These are phyloP conservation scores for Candida labiduridarum DNA, from an alignment of 1,139 yeast genomes.

Conservation along the genomic window DNA sequence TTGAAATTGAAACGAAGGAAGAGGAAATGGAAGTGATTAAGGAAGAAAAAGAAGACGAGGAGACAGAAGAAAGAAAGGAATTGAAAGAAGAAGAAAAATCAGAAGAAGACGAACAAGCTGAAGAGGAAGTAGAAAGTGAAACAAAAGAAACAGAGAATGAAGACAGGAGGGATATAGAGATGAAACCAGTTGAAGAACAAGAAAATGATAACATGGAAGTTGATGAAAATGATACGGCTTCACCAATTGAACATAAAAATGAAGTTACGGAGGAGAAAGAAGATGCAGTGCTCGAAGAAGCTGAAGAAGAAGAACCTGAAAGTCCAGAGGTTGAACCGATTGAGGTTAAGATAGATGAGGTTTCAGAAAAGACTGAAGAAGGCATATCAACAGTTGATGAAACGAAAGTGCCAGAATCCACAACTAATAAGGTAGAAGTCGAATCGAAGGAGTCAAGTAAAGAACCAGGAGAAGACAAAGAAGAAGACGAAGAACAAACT, in stretches of 20 bases:
- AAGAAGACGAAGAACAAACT: slow-evolving; percentile 10
- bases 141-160: background rate
- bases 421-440: background rate
- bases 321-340: slow-evolving; percentile 7
- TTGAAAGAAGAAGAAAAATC: background rate
- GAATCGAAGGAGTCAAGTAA: background rate
- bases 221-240: background rate
- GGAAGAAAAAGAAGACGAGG: slow-evolving; percentile 9
- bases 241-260: background rate
- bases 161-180: no score
- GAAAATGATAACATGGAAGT: background rate
- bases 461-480: slow-evolving; percentile 8
- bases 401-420: background rate
- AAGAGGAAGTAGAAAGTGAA: background rate
- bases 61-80: background rate
- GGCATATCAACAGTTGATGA: no score
- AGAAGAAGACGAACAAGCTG: slow-evolving; percentile 1
- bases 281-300: background rate
- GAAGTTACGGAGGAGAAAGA: slow-evolving; percentile 5
- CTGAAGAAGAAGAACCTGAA: slow-evolving; percentile 9
- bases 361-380: background rate
- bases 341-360: slow-evolving; percentile 1
- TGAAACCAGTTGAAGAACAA: no score
- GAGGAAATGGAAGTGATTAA: slow-evolving; percentile 8
- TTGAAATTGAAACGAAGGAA: slow-evolving; percentile 5